Evolutionary conservation across 139 green algal species (phyloP).

Genomic region (Microglena sp.): DNA sequence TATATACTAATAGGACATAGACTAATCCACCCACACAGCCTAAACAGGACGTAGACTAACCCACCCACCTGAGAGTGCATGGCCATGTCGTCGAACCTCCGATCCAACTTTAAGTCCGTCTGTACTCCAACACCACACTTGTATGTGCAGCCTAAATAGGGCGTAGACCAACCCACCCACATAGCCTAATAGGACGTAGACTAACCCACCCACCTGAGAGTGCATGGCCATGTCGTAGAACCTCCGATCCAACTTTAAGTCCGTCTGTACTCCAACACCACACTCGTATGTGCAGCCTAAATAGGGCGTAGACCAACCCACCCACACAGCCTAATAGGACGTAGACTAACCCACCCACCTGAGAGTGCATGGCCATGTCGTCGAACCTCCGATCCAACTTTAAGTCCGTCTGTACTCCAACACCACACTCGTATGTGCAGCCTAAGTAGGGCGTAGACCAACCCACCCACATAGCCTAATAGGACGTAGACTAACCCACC

Average conservation of each 20-base stretch:
- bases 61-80: too few species aligned
- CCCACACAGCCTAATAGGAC: neutral
- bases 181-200: too few species aligned
- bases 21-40: too few species aligned
- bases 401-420: constrained; percentile 58
- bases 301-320: constrained; percentile 21
- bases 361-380: constrained; percentile 37
- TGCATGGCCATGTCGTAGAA: too few species aligned
- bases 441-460: constrained; percentile 51
- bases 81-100: too few species aligned
- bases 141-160: too few species aligned
- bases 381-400: constrained; percentile 53
- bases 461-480: neutral
- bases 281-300: constrained; percentile 47
- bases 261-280: neutral
- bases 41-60: too few species aligned
- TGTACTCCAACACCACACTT: neutral
- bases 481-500: neutral
- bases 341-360: constrained; percentile 3
- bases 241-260: neutral
- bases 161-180: too few species aligned
- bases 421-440: constrained; percentile 83
- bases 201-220: too few species aligned
- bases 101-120: neutral
- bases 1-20: too few species aligned